Evolutionary conservation across 2,329 filamentous ascomycete genomes (phyloP).

Genomic region (Xenosphaeropsis pyriputrescens): DNA sequence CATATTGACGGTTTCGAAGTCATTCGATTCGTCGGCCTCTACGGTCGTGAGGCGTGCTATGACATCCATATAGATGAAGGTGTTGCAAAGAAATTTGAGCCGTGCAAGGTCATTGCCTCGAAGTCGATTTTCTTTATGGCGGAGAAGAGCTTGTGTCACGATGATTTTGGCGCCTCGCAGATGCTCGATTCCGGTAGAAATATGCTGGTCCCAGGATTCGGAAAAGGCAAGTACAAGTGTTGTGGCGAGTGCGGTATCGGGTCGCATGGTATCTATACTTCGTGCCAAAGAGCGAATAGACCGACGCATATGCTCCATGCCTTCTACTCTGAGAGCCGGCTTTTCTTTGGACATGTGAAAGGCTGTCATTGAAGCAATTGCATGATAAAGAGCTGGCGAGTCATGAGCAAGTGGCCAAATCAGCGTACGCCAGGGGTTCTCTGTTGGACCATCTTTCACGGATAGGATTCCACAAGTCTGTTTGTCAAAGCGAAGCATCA

Average conservation of each 20-base stretch:
- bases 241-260: constrained; percentile 54
- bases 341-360: constrained; percentile 49
- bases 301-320: constrained; percentile 54
- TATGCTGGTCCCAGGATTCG: constrained; percentile 58
- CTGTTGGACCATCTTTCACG: constrained; percentile 51
- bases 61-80: constrained; percentile 64
- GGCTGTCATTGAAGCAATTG: constrained; percentile 52
- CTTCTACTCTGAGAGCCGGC: constrained; percentile 40
- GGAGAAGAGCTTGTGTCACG: constrained; percentile 39
- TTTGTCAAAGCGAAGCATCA: constrained; percentile 47
- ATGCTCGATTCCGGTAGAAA: constrained; percentile 53
- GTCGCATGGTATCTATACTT: constrained; percentile 46
- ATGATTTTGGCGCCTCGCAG: constrained; percentile 51
- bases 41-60: constrained; percentile 52
- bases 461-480: constrained; percentile 58
- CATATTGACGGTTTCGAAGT: constrained; percentile 29
- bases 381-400: constrained; percentile 52
- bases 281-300: constrained; percentile 43
- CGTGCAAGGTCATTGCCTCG: constrained; percentile 33
- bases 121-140: constrained; percentile 25
- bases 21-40: constrained; percentile 31
- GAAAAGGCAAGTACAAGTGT: constrained; percentile 54
- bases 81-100: constrained; percentile 54
- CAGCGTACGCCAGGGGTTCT: constrained; percentile 58
- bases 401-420: constrained; percentile 54